phyloP scores from a whole-genome alignment of 1,284 basidiomycete genomes.

The Fomitopsis schrenkii region DNA sequence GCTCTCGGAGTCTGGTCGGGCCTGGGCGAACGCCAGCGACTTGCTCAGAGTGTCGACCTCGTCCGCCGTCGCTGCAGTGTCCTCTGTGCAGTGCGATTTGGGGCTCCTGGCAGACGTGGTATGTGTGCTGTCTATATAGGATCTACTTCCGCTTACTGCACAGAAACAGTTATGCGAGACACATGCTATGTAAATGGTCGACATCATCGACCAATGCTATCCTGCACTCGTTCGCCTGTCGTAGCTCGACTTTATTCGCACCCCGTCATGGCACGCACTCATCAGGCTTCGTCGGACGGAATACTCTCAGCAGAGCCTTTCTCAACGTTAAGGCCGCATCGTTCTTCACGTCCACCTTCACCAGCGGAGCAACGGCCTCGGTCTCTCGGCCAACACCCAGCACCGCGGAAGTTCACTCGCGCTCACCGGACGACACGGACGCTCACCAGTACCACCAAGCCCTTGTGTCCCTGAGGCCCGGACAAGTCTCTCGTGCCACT shows the following conservation, averaged over 20 bases:
- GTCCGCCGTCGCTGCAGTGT: background rate
- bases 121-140: background rate
- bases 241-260: background rate
- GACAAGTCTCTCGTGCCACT: conserved; percentile 49
- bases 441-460: background rate
- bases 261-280: background rate
- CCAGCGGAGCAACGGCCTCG: background rate
- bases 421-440: background rate
- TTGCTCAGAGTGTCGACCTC: background rate
- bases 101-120: conserved; percentile 20
- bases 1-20: background rate
- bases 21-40: background rate
- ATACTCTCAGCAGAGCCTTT: background rate
- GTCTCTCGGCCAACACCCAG: background rate
- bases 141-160: background rate
- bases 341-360: background rate
- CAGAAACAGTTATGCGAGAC: conserved; percentile 42
- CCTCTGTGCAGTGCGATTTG: conserved; percentile 2
- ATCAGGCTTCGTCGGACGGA: background rate
- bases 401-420: background rate
- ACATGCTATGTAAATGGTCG: conserved; percentile 62
- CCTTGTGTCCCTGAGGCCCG: conserved; percentile 25
- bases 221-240: conserved; percentile 2
- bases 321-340: background rate
- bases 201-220: conserved; percentile 35